phyloP scores from a whole-genome alignment of 192 early-diverging fungal genomes.

The Coemansia nantahalensis region DNA sequence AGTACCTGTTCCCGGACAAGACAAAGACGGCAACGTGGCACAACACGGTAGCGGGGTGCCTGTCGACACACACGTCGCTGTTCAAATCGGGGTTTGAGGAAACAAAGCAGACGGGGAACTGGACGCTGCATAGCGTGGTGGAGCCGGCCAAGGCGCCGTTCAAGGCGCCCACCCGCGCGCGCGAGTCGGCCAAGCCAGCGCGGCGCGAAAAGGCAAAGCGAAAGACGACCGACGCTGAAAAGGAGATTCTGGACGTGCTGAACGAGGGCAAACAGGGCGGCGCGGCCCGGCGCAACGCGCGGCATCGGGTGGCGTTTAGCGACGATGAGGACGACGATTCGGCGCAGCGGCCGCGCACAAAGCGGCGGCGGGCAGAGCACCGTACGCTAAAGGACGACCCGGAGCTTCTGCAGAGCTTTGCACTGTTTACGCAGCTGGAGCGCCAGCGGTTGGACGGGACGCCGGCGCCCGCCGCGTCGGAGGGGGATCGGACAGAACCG shows the following conservation, averaged over 20 bases:
- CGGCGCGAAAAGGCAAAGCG: constrained; percentile 37
- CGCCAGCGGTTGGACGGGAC: constrained; percentile 19
- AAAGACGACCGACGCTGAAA: constrained; percentile 36
- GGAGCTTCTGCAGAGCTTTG: constrained; percentile 44
- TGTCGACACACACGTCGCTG: constrained; percentile 73
- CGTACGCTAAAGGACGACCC: constrained; percentile 21
- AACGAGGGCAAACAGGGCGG: constrained; percentile 20
- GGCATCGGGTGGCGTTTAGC: constrained; percentile 49
- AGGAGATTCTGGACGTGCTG: constrained; percentile 43
- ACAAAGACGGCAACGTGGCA: constrained; percentile 76
- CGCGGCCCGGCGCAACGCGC: constrained; percentile 6
- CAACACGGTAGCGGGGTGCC: constrained; percentile 79
- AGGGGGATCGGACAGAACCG: too few relatives aligned
- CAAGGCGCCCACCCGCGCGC: constrained; percentile 22
- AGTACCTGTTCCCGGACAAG: constrained; percentile 65
- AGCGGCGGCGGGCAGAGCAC: constrained; percentile 20
- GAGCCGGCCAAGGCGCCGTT: constrained; percentile 14
- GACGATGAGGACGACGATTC: constrained; percentile 35
- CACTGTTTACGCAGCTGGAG: constrained; percentile 35
- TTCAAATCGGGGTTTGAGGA: constrained; percentile 76
- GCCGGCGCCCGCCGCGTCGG: background rate
- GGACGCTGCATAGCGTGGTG: constrained; percentile 31
- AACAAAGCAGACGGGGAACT: constrained; percentile 65
- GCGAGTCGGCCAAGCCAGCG: constrained; percentile 45
- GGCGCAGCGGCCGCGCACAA: constrained; percentile 12